Base-by-base conservation (phyloP, 306 rosid species). In the Fagus crenata region DNA sequence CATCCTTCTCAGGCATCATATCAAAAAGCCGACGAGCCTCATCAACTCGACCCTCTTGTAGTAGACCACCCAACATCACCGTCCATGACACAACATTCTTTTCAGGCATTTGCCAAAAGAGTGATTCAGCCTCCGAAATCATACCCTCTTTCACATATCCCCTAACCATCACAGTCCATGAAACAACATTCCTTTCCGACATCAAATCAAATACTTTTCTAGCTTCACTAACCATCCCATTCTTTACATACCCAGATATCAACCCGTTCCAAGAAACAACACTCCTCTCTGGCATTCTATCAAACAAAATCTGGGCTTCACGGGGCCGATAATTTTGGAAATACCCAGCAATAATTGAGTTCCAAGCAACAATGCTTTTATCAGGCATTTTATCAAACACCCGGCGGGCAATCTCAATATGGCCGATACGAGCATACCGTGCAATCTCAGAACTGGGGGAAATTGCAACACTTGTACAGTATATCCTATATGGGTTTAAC, bases 121-220 rank as follows among this genome's bases (percentile, higher is more conserved):
- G 76, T 4, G 70, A 75, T 22, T 85, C 89, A 1, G 89, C 91
- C 43, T 85, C 87, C 0, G 61, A 72, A 13, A 83, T 32, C 79
- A 78, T 70, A 2, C 86, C 82, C 70, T 63, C 11, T 22, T 80
- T 86, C 42, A 81, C 75, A 46, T 87, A 87, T 41, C 90, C 93
- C 8, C 86, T 82, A 68, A 89, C 89, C 85, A 83, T 83, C 7
- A 86, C 81, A 22, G 90, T 89, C 93, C 93, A 89, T 0, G 93
- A 87, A 59, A 89, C 84, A 2, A 87, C 89, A 35, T 85, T 89
- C 1, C 86, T 81, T 11, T 83, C 88, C 31, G 83, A 79, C 91
- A 87, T 87, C 14, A 58, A 11, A 53, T 85, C 77, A 5, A 87
- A 87, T 4, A 83, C 11, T 43, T 72, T 76, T 75, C 86, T 84